Evolutionary conservation across 2,329 filamentous ascomycete species (phyloP), one percentile per base, ranked within the genome.

Genomic region (Trichophyton benhamiae): DNA sequence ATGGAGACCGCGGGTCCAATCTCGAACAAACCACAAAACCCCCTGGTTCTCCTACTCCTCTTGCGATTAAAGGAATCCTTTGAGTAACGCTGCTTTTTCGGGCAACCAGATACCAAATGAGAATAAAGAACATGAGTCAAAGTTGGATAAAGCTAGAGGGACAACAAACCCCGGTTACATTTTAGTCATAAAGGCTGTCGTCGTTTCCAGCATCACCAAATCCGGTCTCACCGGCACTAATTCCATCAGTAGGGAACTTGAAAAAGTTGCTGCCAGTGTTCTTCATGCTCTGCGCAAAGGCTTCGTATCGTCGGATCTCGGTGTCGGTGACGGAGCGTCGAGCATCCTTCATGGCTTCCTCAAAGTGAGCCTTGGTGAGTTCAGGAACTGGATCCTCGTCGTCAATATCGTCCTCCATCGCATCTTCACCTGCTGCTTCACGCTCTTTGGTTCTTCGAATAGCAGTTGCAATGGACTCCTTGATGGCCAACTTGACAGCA

Each of bases 221-320:
- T 58, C 83, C 77, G 68, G 68, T 75, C 44, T 78, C 78, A 69
- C 69, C 74, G 65, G 74, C 77, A 66, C 75, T 78, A 66, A 74
- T 76, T 75, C 78, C 82, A 77, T 78, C 83, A 74, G 69, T 77
- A 36, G 88, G 92, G 86, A 99, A 99, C 77, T 95, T 91, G 83
- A 94, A 96, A 69, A 89, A 91, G 71, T 91, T 92, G 44, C 91
- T 91, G 59, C 91, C 91, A 63, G 89, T 86, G 75, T 95, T 96
- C 88, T 99, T 99, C 91, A 99, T 95, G 75, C 92, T 92, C 80
- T 97, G 92, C 46, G 92, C 89, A 71, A 99, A 99, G 3, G 94
- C 92, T 82, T 99, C 94, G 79, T 99, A 99, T 64, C 92, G 87
- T 72, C 94, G 88, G 70, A 99, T 95, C 82, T 99, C 94, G 22